Evolutionary conservation across 2,329 filamentous ascomycete genomes (phyloP), one percentile per base, ranked within the genome.

Genomic region (Calonectria montana): DNA sequence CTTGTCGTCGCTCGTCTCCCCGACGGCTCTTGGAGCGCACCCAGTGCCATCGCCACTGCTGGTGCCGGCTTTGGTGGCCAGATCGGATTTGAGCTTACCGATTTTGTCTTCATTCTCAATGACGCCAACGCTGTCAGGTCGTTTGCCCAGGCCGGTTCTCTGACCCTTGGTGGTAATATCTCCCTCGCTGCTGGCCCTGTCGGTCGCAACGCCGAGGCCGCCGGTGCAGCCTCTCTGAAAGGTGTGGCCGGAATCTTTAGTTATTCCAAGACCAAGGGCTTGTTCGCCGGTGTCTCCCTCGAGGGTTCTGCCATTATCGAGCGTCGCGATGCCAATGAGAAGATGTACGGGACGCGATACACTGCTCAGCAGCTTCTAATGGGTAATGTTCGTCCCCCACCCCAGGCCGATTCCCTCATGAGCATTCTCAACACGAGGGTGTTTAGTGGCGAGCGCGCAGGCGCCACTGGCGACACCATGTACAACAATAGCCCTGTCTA

Each of bases 51-150:
- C 80, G 92, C 92, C 65, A 95, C 94, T 1, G 91, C 93, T 31
- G 94, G 94, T 76, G 94, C 92, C 67, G 94, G 94, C 27, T 94
- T 97, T 75, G 94, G 94, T 76, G 94, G 94, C 47, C 94, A 97
- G 85, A 94, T 97, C 80, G 94, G 94, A 41, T 94, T 96, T 83
- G 94, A 97, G 84, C 84, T 97, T 73, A 97, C 94, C 71, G 94
- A 97, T 83, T 99, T 99, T 82, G 97, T 99, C 82, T 98, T 99
- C 85, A 98, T 99, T 76, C 91, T 99, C 75, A 99, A 99, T 85
- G 96, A 99, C 81, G 88, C 92, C 48, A 91, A 88, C 70, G 96
- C 97, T 53, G 96, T 99, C 76, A 94, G 94, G 83, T 96, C 96
- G 10, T 98, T 99, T 84, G 95, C 96, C 7, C 96, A 98, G 83